Conservation (phyloP, 805 yeast species). For the Yarrowia yakushimensis region DNA sequence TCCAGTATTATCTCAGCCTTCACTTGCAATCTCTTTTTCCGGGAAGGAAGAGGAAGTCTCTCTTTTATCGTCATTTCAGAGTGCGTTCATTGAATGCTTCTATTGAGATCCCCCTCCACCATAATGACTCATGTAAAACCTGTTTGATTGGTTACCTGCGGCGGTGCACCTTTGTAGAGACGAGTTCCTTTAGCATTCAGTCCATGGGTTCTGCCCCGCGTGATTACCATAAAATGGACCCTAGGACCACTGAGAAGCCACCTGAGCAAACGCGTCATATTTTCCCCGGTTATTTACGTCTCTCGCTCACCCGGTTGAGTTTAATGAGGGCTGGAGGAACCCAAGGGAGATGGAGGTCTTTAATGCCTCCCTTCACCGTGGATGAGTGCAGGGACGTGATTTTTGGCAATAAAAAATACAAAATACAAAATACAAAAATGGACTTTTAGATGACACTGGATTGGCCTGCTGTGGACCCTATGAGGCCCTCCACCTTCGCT, state of each 20-base stretch:
- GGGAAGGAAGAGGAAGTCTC: neutral
- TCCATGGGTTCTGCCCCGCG: too few species aligned
- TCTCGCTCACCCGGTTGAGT: neutral
- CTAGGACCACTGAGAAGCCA: neutral
- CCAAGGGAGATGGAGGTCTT: neutral
- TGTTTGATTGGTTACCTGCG: too few species aligned
- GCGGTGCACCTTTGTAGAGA: too few species aligned
- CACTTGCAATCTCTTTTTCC: neutral
- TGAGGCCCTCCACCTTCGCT: slow-evolving; percentile 3
- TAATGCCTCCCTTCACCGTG: neutral
- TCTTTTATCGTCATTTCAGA: neutral
- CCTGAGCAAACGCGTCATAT: slow-evolving; percentile 10
- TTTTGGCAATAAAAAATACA: neutral
- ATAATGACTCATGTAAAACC: neutral
- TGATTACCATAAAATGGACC: neutral
- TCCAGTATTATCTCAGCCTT: neutral
- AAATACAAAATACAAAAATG: neutral
- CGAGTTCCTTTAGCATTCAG: too few species aligned
- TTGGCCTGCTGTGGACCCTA: neutral
- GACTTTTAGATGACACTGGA: neutral
- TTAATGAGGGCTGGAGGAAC: neutral
- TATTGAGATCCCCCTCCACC: neutral
- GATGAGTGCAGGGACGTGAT: neutral
- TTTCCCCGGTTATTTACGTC: slow-evolving; percentile 4
- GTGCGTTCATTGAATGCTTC: neutral